phyloP scores from a whole-genome alignment of 495 filamentous ascomycete species.

The Hypoxylon fuscum region DNA sequence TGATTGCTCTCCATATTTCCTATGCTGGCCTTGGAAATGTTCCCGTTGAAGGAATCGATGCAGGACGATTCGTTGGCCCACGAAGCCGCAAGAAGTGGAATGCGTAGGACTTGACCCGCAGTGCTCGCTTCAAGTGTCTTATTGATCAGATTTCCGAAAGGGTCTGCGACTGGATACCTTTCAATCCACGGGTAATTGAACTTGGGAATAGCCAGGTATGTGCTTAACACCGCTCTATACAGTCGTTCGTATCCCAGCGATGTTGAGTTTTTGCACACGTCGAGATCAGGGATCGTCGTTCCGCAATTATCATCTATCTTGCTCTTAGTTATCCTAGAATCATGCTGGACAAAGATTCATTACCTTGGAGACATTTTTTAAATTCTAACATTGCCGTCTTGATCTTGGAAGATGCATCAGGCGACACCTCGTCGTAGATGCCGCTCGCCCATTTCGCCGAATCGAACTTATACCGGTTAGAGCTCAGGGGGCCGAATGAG shows the following conservation, averaged over 20 bases:
- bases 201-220: constrained; percentile 27
- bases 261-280: constrained; percentile 21
- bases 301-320: constrained; percentile 25
- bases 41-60: constrained; percentile 25
- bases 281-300: constrained; percentile 15
- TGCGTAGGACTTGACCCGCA: constrained; percentile 24
- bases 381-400: constrained; percentile 18
- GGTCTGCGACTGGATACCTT: constrained; percentile 25
- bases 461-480: constrained; percentile 32
- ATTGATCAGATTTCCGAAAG: constrained; percentile 16
- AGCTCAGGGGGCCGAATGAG: constrained; percentile 26
- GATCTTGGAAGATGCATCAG: constrained; percentile 23
- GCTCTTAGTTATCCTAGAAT: constrained; percentile 4
- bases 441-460: constrained; percentile 30
- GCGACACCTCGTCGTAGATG: constrained; percentile 15
- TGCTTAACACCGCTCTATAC: constrained; percentile 22
- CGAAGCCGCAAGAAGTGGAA: constrained; percentile 31
- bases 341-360: background rate
- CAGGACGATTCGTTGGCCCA: constrained; percentile 21
- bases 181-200: constrained; percentile 36
- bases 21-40: constrained; percentile 20
- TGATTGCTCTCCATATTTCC: constrained; percentile 12
- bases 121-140: constrained; percentile 20
- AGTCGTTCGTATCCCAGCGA: constrained; percentile 20
- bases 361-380: constrained; percentile 26